These are phyloP conservation scores for Collybiopsis luxurians DNA, from an alignment of 768 basidiomycete genomes.

Conservation along the genomic window DNA sequence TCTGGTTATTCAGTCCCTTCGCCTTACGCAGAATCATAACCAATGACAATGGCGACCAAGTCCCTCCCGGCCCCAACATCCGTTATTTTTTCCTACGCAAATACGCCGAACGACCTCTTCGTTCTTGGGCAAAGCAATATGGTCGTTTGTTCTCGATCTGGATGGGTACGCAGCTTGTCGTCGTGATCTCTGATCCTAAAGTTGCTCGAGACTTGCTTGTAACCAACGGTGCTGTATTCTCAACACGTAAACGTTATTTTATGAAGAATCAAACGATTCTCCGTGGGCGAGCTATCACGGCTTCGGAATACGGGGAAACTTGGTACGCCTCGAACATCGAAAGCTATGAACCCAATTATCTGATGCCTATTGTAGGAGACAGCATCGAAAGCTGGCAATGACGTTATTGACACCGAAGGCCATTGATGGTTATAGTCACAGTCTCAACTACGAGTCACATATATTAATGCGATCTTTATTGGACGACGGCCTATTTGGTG, in stretches of 20 bases:
- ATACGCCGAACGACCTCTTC: constrained; percentile 18
- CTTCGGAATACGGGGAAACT: constrained; percentile 19
- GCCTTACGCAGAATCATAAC: background rate
- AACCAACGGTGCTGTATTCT: constrained; percentile 21
- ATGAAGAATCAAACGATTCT: constrained; percentile 25
- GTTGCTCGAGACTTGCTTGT: constrained; percentile 22
- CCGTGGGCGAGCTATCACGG: constrained; percentile 19
- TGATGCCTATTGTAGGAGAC: constrained; percentile 14
- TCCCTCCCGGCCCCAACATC: constrained; percentile 19
- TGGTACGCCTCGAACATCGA: constrained; percentile 19
- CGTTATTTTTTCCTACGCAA: constrained; percentile 20
- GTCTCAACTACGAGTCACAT: constrained; percentile 17
- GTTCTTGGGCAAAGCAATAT: constrained; percentile 18
- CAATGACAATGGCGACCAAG: constrained; percentile 5
- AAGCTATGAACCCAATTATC: too few species aligned
- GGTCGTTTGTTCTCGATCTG: constrained; percentile 21
- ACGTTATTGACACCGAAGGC: constrained; percentile 18
- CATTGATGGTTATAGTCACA: constrained; percentile 12
- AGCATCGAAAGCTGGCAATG: constrained; percentile 23
- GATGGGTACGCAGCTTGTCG: constrained; percentile 23
- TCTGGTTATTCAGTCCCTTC: constrained; percentile 2
- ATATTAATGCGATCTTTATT: constrained; percentile 16
- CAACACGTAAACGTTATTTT: constrained; percentile 22
- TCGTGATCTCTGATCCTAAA: constrained; percentile 20
- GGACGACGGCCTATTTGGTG: constrained; percentile 11